Evolutionary conservation across 2,329 filamentous ascomycete genomes (phyloP).

Genomic region (Achaetomium macrosporum): DNA sequence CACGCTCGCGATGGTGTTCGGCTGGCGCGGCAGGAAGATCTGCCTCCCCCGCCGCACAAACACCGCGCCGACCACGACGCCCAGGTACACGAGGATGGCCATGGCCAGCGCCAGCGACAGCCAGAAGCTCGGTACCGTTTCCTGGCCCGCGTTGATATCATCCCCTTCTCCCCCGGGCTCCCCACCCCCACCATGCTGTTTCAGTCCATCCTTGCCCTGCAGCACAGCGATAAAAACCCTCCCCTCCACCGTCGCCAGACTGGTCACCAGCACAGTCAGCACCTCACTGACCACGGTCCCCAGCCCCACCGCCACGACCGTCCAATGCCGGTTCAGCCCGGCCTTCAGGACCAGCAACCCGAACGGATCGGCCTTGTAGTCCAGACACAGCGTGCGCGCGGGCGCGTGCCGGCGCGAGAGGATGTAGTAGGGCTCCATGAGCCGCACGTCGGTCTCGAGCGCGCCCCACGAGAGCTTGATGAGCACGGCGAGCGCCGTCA

Average conservation of each 20-base stretch:
- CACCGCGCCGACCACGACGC: conserved; percentile 52
- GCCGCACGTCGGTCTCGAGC: conserved; percentile 62
- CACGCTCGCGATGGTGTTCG: conserved; percentile 70
- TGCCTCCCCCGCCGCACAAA: conserved; percentile 50
- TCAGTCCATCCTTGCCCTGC: conserved; percentile 7
- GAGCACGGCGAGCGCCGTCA: conserved; percentile 59
- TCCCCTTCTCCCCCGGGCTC: conserved; percentile 13
- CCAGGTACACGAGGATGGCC: conserved; percentile 61
- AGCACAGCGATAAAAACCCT: conserved; percentile 47
- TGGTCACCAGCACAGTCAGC: conserved; percentile 62
- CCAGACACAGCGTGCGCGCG: conserved; percentile 59
- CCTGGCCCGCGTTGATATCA: conserved; percentile 46
- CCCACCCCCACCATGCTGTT: conserved; percentile 8
- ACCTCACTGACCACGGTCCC: conserved; percentile 69
- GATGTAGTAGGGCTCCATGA: conserved; percentile 70
- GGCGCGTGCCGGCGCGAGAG: conserved; percentile 61
- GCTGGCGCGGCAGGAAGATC: conserved; percentile 68
- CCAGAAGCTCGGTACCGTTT: conserved; percentile 60
- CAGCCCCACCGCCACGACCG: conserved; percentile 63
- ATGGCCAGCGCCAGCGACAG: conserved; percentile 56
- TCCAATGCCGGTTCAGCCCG: conserved; percentile 55
- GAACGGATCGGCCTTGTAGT: conserved; percentile 68
- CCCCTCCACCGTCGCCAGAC: conserved; percentile 59
- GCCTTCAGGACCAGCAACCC: conserved; percentile 58
- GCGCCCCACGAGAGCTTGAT: conserved; percentile 65